A percentile compares a stretch with the other conserved stretches of the same genome.
Evolutionary conservation across 352 stramenopile species (phyloP).

Genomic region (Pythium insidiosum): DNA sequence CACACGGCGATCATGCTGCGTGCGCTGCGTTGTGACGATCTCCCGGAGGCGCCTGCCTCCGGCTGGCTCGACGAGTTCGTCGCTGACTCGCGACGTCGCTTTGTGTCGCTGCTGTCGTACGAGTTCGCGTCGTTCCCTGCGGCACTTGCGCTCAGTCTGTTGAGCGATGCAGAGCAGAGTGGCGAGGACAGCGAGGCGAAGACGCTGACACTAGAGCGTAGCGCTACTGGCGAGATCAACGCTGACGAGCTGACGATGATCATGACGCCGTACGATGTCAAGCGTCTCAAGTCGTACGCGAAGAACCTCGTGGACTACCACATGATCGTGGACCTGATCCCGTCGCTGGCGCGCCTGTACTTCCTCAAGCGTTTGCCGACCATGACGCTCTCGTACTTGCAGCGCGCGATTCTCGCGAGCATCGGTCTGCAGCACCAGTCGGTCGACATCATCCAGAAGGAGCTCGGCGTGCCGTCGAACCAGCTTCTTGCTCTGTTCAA

Average conservation of each 20-base stretch:
- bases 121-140: conserved; percentile 90
- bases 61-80: conserved; percentile 95
- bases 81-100: conserved; percentile 89
- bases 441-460: conserved; percentile 90
- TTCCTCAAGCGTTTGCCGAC: conserved; percentile 92
- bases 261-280: conserved; percentile 96
- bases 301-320: conserved; percentile 99
- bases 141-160: conserved; percentile 86
- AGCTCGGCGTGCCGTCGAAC: conserved; percentile 93
- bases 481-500: conserved; percentile 98
- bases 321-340: conserved; percentile 97
- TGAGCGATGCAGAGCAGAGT: conserved; percentile 59
- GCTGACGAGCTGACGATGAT: conserved; percentile 88
- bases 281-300: conserved; percentile 96
- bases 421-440: conserved; percentile 91
- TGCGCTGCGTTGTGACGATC: conserved; percentile 61
- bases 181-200: conserved; percentile 6
- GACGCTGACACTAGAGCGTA: conserved; percentile 36
- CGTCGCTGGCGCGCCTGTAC: conserved; percentile 91
- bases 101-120: conserved; percentile 92
- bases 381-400: conserved; percentile 93
- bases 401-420: conserved; percentile 93
- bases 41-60: conserved; percentile 62
- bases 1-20: conserved; percentile 94
- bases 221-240: conserved; percentile 68